Evolutionary conservation across 1,284 basidiomycete species (phyloP).

Genomic region (Bondarzewia mesenterica): DNA sequence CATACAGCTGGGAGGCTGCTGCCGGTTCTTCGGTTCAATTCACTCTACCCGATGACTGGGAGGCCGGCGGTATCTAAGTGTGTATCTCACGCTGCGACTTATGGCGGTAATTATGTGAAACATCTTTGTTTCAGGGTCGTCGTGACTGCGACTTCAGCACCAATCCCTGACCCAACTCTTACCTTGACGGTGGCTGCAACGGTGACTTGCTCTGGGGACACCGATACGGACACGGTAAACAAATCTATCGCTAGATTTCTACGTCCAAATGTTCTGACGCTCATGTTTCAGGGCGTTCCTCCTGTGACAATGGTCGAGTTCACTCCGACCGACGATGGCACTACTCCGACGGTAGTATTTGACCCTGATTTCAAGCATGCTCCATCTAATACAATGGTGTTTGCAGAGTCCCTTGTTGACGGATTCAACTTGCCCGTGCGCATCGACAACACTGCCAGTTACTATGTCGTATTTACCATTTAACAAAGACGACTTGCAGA

Average conservation of each 20-base stretch:
- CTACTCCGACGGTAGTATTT: conserved; percentile 35
- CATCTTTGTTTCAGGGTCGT: conserved; percentile 18
- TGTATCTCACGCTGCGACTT: neutral
- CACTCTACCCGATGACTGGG: conserved; percentile 29
- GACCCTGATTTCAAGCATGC: neutral
- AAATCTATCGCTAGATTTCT: neutral
- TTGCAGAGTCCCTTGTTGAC: conserved; percentile 3
- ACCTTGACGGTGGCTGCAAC: conserved; percentile 18
- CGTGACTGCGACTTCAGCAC: conserved; percentile 30
- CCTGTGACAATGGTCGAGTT: conserved; percentile 38
- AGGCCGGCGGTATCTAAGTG: conserved; percentile 32
- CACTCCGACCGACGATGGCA: conserved; percentile 26
- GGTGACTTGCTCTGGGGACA: conserved; percentile 17
- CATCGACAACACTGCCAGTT: conserved; percentile 45
- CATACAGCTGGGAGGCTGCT: conserved; percentile 24
- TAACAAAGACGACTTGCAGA: conserved; percentile 43
- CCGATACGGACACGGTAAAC: conserved; percentile 14
- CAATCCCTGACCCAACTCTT: conserved; percentile 18
- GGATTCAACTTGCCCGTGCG: conserved; percentile 45
- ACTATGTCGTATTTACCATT: conserved; percentile 26
- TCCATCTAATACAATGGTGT: neutral
- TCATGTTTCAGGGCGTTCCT: conserved; percentile 28
- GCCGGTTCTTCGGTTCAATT: conserved; percentile 23
- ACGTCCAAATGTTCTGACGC: neutral
- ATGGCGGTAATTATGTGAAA: too few species aligned